Evolutionary conservation across 768 basidiomycete genomes (phyloP), one percentile per base, ranked within the genome.

Genomic region (Tremella yokohamensis): DNA sequence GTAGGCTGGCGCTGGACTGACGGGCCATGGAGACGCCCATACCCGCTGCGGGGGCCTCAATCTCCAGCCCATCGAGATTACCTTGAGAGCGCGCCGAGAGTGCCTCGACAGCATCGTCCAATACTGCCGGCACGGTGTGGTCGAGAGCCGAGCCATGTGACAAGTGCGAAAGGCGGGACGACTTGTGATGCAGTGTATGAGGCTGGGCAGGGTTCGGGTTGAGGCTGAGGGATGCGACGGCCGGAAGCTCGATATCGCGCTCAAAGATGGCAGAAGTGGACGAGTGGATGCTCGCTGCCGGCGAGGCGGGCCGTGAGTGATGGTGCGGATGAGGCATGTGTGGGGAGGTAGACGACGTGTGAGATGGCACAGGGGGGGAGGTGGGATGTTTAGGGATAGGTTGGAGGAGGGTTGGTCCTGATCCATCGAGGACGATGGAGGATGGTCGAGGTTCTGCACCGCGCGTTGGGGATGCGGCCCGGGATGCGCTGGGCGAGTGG

Each of bases 221-320:
- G 58, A 65, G 60, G 77, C 60, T 69, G 25, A 74, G 56, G 11
- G 72, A 63, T 2, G 68, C 63, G 15, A 72, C 68, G 15, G 70
- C 57, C 2, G 70, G 69, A 4, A 69, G 56, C 64, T 91, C 90
- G 62, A 93, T 90, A 73, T 93, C 90, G 37, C 90, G 84, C 77
- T 93, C 90, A 60, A 93, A 93, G 57, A 92, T 93, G 38, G 90
- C 89, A 0, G 89, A 90, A 0, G 88, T 88, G 0, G 88, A 88
- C 0, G 88, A 90, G 67, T 88, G 84, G 53, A 71, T 70, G 8
- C 66, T 68, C 3, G 63, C 26, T 1, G 61, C 57, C 22, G 70
- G 65, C 8, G 72, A 73, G 8, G 65, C 64, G 19, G 72, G 72
- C 38, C 72, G 56, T 13, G 69, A 70, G 26, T 68, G 58, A 48